Percentiles rank a stretch among this genome's conserved stretches.
phyloP scores from a whole-genome alignment of 208 protist species.

The Acanthamoeba triangularis region DNA sequence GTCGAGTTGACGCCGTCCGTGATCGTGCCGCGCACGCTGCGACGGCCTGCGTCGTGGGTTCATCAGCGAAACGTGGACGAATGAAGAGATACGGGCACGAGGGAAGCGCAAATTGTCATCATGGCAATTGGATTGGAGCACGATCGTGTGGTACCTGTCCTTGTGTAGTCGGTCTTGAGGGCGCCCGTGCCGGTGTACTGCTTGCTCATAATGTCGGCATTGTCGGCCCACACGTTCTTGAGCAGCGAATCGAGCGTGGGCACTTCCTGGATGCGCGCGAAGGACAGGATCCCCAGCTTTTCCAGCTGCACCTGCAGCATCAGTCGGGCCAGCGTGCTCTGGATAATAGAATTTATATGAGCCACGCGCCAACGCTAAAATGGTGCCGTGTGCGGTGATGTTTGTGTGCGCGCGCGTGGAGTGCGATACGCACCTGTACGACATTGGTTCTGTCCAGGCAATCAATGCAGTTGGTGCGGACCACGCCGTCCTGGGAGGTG shows the following conservation, averaged over 20 bases:
- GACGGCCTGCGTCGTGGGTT: slow-evolving; percentile 80
- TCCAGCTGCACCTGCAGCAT: slow-evolving; percentile 78
- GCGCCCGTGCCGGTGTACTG: slow-evolving; percentile 90
- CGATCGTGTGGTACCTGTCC: slow-evolving; percentile 78
- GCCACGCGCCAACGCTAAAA: background rate
- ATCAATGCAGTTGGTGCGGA: slow-evolving; percentile 92
- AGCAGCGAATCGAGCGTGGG: slow-evolving; percentile 29
- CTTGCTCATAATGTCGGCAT: slow-evolving; percentile 88
- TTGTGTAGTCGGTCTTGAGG: slow-evolving; percentile 87
- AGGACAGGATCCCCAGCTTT: slow-evolving; percentile 62
- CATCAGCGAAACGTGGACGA: too few species aligned
- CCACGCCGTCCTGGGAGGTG: slow-evolving; percentile 82
- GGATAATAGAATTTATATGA: too few species aligned
- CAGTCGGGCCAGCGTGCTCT: slow-evolving; percentile 79
- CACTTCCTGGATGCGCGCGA: slow-evolving; percentile 46
- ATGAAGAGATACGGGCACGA: too few species aligned
- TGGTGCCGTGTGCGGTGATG: background rate
- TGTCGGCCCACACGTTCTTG: slow-evolving; percentile 89
- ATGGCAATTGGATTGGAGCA: background rate
- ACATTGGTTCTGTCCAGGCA: slow-evolving; percentile 92
- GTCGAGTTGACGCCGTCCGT: slow-evolving; percentile 88
- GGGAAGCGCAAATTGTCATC: too few species aligned
- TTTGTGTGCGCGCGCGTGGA: background rate
- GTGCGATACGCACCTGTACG: slow-evolving; percentile 80
- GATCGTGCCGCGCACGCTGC: slow-evolving; percentile 83